Percentiles rank a stretch among this genome's conserved stretches.
Evolutionary conservation across 2,329 filamentous ascomycete genomes (phyloP).

Genomic region (Fusarium phyllophilum): DNA sequence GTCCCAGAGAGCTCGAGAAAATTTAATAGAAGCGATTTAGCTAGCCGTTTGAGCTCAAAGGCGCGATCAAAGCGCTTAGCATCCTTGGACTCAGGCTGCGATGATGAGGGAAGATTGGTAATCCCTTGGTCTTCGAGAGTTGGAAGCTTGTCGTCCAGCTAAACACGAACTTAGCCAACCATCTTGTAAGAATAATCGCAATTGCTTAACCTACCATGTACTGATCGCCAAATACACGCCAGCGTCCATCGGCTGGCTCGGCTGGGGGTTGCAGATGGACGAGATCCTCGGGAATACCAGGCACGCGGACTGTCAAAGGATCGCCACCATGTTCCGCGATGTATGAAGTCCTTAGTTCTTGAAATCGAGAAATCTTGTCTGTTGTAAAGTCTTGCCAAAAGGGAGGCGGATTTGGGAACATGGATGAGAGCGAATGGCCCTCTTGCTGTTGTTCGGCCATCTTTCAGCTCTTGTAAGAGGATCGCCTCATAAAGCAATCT

Average conservation of each 20-base stretch:
- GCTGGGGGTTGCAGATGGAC: constrained; percentile 82
- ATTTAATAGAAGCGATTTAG: constrained; percentile 86
- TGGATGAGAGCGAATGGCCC: constrained; percentile 64
- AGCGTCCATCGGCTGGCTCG: constrained; percentile 75
- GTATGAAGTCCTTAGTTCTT: constrained; percentile 55
- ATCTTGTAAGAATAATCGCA: not conserved
- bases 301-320: constrained; percentile 48
- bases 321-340: constrained; percentile 46
- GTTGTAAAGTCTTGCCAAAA: constrained; percentile 91
- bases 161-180: constrained; percentile 3
- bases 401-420: constrained; percentile 86
- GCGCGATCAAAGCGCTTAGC: constrained; percentile 70
- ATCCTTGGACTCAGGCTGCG: constrained; percentile 55
- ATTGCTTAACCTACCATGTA: constrained; percentile 61
- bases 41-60: constrained; percentile 77
- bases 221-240: constrained; percentile 77
- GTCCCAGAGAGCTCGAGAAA: constrained; percentile 83
- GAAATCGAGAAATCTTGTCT: constrained; percentile 72
- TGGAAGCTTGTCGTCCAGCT: constrained; percentile 71
- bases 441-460: constrained; percentile 71
- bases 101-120: constrained; percentile 67
- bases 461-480: constrained; percentile 21
- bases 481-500: constrained; percentile 25
- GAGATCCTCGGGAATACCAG: constrained; percentile 74
- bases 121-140: constrained; percentile 77